These are phyloP conservation scores for Jacaranda mimosifolia DNA, from an alignment of 257 asterid genomes.

Conservation along the genomic window DNA sequence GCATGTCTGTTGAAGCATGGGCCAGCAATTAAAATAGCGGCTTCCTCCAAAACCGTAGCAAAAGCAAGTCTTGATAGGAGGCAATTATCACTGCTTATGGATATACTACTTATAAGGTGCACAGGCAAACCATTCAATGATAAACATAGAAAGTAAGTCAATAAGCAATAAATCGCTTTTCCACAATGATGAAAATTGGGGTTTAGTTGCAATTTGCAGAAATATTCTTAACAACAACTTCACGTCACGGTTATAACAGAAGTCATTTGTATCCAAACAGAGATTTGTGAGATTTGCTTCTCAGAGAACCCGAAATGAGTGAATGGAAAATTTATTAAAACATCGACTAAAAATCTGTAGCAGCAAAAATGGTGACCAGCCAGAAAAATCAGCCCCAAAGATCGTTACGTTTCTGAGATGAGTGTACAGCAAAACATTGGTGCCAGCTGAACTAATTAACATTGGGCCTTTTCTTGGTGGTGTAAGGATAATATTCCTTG, in stretches of 20 bases:
- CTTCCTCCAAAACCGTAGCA: too few species aligned
- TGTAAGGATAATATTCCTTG: slow-evolving; percentile 83
- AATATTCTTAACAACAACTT: background rate
- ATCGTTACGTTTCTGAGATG: background rate
- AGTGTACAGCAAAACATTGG: background rate
- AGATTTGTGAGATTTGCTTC: background rate
- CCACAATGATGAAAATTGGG: background rate
- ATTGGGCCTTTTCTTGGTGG: slow-evolving; percentile 64
- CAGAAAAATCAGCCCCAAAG: slow-evolving; percentile 2
- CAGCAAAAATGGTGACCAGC: background rate
- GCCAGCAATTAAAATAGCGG: too few species aligned
- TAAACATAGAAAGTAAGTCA: background rate
- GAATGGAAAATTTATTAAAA: background rate
- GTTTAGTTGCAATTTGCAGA: background rate
- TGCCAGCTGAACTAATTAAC: slow-evolving; percentile 42
- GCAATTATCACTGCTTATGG: too few species aligned
- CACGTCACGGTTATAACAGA: background rate
- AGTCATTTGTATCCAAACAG: background rate
- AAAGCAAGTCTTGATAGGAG: too few species aligned
- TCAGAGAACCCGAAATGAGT: background rate
- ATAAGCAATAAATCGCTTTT: background rate
- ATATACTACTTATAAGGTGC: too few species aligned
- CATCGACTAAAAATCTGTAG: background rate
- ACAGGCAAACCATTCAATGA: too few species aligned
- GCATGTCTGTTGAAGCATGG: too few species aligned